Conservation (phyloP, 768 basidiomycete species). For the Podaxis pistillaris region DNA sequence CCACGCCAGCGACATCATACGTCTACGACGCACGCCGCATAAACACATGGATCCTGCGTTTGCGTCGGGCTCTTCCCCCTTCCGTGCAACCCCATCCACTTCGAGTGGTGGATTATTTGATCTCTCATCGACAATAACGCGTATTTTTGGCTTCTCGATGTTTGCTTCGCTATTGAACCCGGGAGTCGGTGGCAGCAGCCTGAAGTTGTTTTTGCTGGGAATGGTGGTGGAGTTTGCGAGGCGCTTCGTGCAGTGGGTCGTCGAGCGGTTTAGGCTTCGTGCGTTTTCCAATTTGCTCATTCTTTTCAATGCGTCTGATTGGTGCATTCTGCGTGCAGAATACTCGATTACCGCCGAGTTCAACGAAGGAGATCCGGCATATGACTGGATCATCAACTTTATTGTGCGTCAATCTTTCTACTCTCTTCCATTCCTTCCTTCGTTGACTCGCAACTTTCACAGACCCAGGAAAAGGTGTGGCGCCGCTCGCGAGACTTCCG, state of each 20-base stretch:
- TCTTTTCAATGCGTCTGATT: neutral
- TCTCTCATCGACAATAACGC: slow-evolving; percentile 18
- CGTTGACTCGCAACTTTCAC: neutral
- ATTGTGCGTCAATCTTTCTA: slow-evolving; percentile 29
- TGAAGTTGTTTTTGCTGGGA: slow-evolving; percentile 32
- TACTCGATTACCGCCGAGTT: slow-evolving; percentile 46
- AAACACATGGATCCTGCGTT: neutral
- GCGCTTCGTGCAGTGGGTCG: slow-evolving; percentile 34
- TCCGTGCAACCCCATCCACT: neutral
- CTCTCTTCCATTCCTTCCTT: neutral
- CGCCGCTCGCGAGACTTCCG: slow-evolving; percentile 38
- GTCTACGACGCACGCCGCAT: neutral
- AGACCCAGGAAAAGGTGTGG: slow-evolving; percentile 47
- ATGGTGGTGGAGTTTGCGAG: slow-evolving; percentile 38
- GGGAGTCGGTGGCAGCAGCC: slow-evolving; percentile 25
- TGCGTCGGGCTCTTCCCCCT: neutral
- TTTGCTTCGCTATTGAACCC: slow-evolving; percentile 27
- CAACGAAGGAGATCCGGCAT: slow-evolving; percentile 44
- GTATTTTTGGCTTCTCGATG: slow-evolving; percentile 36
- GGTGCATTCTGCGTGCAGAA: slow-evolving; percentile 24
- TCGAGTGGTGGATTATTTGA: slow-evolving; percentile 6
- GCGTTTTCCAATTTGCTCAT: slow-evolving; percentile 17
- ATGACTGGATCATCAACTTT: slow-evolving; percentile 48
- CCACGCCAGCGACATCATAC: neutral
- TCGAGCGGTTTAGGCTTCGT: slow-evolving; percentile 38